Evolutionary conservation across 345 rosid species (phyloP).

Genomic region (Gossypium longicalyx): DNA sequence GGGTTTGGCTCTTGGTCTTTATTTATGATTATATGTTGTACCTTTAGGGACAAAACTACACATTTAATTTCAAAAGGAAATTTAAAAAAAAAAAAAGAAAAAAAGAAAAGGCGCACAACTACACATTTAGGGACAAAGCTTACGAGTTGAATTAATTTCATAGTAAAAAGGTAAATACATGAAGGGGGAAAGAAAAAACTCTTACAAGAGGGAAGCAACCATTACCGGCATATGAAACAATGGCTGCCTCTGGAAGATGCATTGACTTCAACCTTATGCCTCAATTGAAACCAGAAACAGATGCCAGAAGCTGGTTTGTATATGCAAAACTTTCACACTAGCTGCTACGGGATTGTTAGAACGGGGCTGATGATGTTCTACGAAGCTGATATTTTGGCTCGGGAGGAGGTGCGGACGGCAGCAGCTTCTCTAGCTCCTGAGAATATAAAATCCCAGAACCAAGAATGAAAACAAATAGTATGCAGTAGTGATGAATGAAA

Average conservation of each 20-base stretch:
- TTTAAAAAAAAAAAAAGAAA: neutral
- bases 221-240: neutral
- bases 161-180: neutral
- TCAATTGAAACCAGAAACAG: neutral
- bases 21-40: no score
- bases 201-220: neutral
- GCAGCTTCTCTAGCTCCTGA: conserved; percentile 65
- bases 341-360: conserved; percentile 28
- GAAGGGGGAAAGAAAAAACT: neutral
- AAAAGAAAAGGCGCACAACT: neutral
- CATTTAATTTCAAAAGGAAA: no score
- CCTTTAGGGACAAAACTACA: no score
- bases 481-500: neutral
- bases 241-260: conserved; percentile 9
- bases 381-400: conserved; percentile 65
- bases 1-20: neutral
- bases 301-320: neutral
- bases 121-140: neutral
- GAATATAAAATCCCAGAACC: neutral
- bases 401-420: conserved; percentile 52
- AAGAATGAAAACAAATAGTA: neutral
- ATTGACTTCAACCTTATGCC: neutral
- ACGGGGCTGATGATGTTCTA: conserved; percentile 60
- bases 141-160: conserved; percentile 5
- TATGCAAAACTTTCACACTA: conserved; percentile 16